These are phyloP conservation scores for Trametes pubescens DNA, from an alignment of 1,284 basidiomycete genomes.

Conservation along the genomic window DNA sequence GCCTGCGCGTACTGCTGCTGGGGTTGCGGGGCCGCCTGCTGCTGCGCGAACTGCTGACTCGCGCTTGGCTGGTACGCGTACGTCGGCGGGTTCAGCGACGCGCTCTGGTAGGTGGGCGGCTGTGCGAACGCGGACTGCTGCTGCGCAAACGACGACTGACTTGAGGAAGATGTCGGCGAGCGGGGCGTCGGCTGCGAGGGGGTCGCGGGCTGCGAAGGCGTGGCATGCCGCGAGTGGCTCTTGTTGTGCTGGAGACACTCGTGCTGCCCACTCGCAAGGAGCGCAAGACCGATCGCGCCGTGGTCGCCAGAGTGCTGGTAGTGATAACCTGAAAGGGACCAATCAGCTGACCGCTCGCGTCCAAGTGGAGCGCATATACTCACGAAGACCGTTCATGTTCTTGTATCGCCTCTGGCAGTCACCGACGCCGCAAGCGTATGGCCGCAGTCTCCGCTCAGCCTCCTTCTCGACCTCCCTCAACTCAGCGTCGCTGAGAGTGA, in stretches of 20 bases:
- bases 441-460: constrained; percentile 81
- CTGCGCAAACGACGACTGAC: constrained; percentile 29
- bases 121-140: constrained; percentile 25
- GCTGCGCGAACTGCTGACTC: constrained; percentile 21
- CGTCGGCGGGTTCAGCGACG: constrained; percentile 58
- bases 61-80: constrained; percentile 31
- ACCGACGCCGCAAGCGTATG: constrained; percentile 90
- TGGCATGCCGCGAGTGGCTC: constrained; percentile 37
- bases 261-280: constrained; percentile 88
- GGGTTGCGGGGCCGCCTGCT: not conserved
- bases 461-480: constrained; percentile 80
- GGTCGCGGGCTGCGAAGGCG: constrained; percentile 37
- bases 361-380: constrained; percentile 34
- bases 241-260: constrained; percentile 54
- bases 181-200: constrained; percentile 28
- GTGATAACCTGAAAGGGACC: constrained; percentile 72
- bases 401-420: constrained; percentile 95
- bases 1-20: constrained; percentile 14
- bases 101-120: constrained; percentile 52
- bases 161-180: constrained; percentile 31
- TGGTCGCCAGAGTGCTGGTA: constrained; percentile 98
- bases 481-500: constrained; percentile 67
- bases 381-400: constrained; percentile 94
- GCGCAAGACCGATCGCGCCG: constrained; percentile 84
- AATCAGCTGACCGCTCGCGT: not conserved